These are phyloP conservation scores for Chaetomium sp. DNA, from an alignment of 2,329 filamentous ascomycete genomes.

Conservation along the genomic window DNA sequence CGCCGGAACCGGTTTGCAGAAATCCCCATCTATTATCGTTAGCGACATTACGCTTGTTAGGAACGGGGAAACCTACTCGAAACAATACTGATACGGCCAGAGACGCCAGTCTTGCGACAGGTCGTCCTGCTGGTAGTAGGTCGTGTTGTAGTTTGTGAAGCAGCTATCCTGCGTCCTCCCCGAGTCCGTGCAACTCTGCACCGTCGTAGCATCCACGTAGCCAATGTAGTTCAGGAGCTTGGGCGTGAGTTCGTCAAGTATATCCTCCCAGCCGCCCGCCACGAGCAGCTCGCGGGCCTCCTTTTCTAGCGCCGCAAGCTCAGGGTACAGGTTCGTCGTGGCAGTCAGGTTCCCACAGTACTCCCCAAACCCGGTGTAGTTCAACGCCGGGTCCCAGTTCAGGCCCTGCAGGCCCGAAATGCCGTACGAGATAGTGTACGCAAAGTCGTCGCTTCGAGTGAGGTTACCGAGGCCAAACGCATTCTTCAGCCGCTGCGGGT, in stretches of 20 bases:
- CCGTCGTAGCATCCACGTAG: constrained; percentile 30
- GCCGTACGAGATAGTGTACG: constrained; percentile 34
- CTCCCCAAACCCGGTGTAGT: constrained; percentile 35
- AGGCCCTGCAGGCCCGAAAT: constrained; percentile 40
- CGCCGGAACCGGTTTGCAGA: constrained; percentile 65
- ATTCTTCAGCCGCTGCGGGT: constrained; percentile 38
- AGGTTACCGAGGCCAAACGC: constrained; percentile 43
- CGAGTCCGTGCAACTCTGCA: constrained; percentile 17
- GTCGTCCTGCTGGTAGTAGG: constrained; percentile 31
- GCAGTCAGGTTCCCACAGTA: constrained; percentile 46
- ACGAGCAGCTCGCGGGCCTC: constrained; percentile 36
- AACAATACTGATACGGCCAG: constrained; percentile 51
- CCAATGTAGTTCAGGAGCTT: constrained; percentile 49
- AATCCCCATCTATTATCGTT: constrained; percentile 61
- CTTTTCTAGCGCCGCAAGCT: constrained; percentile 29
- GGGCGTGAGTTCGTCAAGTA: constrained; percentile 33
- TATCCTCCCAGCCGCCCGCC: constrained; percentile 35
- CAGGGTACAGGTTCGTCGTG: constrained; percentile 35
- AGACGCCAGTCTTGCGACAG: constrained; percentile 37
- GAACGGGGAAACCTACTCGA: constrained; percentile 43
- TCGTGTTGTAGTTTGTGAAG: constrained; percentile 31
- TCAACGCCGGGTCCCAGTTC: constrained; percentile 48
- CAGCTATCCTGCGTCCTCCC: constrained; percentile 31
- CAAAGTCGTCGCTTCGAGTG: constrained; percentile 44
- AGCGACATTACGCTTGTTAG: too few species aligned